Conservation (phyloP, 176 grass and related monocot genomes). For the Raddia distichophylla region DNA sequence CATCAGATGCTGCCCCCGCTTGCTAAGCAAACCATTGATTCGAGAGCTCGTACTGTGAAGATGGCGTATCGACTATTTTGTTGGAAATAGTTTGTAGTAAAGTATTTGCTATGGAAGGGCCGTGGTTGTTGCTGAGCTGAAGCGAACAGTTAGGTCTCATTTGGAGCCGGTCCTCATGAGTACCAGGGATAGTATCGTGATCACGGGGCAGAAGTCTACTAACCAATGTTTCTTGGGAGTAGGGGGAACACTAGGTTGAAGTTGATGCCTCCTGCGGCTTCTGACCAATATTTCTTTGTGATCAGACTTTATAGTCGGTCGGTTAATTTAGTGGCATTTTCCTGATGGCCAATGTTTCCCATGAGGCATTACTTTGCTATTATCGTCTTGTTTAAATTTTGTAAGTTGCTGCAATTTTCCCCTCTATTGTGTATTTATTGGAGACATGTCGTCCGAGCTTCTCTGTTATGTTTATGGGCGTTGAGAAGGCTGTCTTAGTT, state of each 20-base stretch:
- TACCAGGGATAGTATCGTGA: conserved; percentile 38
- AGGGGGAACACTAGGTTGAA: conserved; percentile 41
- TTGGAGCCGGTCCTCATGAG: conserved; percentile 27
- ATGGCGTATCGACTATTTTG: conserved; percentile 19
- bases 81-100: conserved; percentile 38
- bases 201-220: conserved; percentile 45
- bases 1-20: conserved; percentile 9
- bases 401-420: not conserved
- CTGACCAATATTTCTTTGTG: conserved; percentile 55
- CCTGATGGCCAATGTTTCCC: conserved; percentile 48
- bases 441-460: not conserved
- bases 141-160: conserved; percentile 39
- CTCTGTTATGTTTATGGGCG: not conserved
- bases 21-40: conserved; percentile 15
- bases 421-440: not conserved
- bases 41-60: conserved; percentile 27
- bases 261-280: conserved; percentile 44
- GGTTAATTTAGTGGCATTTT: conserved; percentile 58
- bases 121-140: conserved; percentile 21
- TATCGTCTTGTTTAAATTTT: conserved; percentile 35
- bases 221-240: conserved; percentile 53
- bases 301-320: conserved; percentile 43
- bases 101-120: not conserved
- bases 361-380: conserved; percentile 6
- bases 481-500: not conserved